These are phyloP conservation scores for Penicillium olsonii DNA, from an alignment of 2,329 filamentous ascomycete species.

Conservation along the genomic window DNA sequence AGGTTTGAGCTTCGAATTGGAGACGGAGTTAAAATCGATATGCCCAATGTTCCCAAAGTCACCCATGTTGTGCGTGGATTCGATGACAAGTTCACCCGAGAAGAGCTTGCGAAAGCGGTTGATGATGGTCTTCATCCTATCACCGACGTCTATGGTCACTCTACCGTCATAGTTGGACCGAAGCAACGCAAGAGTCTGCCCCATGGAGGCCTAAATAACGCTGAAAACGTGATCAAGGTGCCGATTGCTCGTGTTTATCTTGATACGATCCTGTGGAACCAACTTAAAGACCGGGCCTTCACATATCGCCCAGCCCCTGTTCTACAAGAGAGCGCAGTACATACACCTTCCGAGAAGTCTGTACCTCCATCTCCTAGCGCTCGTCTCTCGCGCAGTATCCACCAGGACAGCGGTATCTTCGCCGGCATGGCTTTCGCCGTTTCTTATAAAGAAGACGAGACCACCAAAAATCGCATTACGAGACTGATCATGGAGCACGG, in stretches of 20 bases:
- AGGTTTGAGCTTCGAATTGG: slow-evolving; percentile 47
- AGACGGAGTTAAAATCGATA: slow-evolving; percentile 50
- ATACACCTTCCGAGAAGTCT: slow-evolving; percentile 42
- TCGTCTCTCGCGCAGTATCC: slow-evolving; percentile 46
- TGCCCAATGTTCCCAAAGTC: slow-evolving; percentile 44
- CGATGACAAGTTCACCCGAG: slow-evolving; percentile 34
- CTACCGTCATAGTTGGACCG: slow-evolving; percentile 42
- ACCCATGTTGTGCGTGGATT: slow-evolving; percentile 48
- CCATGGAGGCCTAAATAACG: slow-evolving; percentile 28
- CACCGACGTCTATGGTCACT: slow-evolving; percentile 48
- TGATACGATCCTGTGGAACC: slow-evolving; percentile 49
- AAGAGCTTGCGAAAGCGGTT: slow-evolving; percentile 28
- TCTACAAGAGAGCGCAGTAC: slow-evolving; percentile 23
- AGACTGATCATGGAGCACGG: slow-evolving; percentile 69
- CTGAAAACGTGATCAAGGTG: slow-evolving; percentile 40
- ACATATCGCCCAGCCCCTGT: slow-evolving; percentile 26
- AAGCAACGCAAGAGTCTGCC: slow-evolving; percentile 48
- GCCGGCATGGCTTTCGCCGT: slow-evolving; percentile 84
- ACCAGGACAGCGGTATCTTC: slow-evolving; percentile 58
- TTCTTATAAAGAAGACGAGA: slow-evolving; percentile 64
- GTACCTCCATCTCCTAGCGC: slow-evolving; percentile 52
- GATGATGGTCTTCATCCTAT: slow-evolving; percentile 27
- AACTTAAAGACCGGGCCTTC: slow-evolving; percentile 45
- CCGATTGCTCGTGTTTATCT: slow-evolving; percentile 49
- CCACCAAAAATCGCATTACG: slow-evolving; percentile 60